These are phyloP conservation scores for Pseudozyma thailandica DNA, from an alignment of 1,284 basidiomycete species.

Conservation along the genomic window DNA sequence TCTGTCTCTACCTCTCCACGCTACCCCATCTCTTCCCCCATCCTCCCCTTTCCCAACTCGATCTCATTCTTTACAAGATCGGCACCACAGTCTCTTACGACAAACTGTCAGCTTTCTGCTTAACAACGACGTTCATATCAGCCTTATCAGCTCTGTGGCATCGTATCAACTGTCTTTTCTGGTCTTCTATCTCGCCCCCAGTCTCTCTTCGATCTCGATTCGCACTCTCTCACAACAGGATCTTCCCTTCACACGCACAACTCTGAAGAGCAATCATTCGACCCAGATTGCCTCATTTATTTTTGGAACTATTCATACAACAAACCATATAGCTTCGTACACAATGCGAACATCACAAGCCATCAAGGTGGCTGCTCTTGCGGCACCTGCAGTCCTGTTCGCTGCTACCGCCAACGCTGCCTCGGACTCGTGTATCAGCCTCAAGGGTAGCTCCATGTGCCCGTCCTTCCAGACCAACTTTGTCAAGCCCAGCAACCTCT, in stretches of 20 bases:
- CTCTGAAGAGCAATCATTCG: not conserved
- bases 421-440: slow-evolving; percentile 52
- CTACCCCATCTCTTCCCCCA: slow-evolving; percentile 8
- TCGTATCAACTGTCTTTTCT: slow-evolving; percentile 42
- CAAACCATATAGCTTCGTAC: not conserved
- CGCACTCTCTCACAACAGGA: slow-evolving; percentile 1
- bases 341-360: slow-evolving; percentile 43
- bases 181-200: slow-evolving; percentile 5
- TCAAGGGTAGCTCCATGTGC: slow-evolving; percentile 52
- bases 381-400: slow-evolving; percentile 33
- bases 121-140: slow-evolving; percentile 17
- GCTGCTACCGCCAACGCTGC: slow-evolving; percentile 33
- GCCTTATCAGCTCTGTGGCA: slow-evolving; percentile 22
- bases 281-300: not conserved
- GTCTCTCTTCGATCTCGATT: slow-evolving; percentile 2
- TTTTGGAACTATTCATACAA: not conserved
- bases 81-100: not conserved
- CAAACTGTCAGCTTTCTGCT: slow-evolving; percentile 10
- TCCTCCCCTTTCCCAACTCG: slow-evolving; percentile 16
- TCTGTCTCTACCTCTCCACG: slow-evolving; percentile 15
- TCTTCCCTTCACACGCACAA: slow-evolving; percentile 6
- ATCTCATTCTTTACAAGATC: slow-evolving; percentile 18
- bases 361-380: slow-evolving; percentile 29
- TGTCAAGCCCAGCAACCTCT: slow-evolving; percentile 68
- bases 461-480: slow-evolving; percentile 60